phyloP scores from a whole-genome alignment of 345 rosid species.

The Pelargonium nanum region DNA sequence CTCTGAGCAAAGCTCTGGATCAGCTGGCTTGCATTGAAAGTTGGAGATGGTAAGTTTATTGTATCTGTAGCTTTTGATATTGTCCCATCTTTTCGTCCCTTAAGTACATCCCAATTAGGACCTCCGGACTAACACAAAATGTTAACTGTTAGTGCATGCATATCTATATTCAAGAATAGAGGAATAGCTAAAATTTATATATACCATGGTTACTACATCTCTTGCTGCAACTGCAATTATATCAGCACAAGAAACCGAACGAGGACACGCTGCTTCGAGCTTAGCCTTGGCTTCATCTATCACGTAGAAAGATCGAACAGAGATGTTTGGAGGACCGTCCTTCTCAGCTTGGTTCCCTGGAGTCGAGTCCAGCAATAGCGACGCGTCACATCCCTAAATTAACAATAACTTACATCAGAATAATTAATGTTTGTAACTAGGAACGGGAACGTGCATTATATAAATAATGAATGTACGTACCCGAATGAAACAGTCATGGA shows the following conservation, averaged over 20 bases:
- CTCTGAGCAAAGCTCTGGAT: conserved; percentile 56
- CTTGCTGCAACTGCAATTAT: conserved; percentile 62
- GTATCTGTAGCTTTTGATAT: conserved; percentile 57
- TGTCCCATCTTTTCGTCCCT: conserved; percentile 81
- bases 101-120: conserved; percentile 51
- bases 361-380: conserved; percentile 55
- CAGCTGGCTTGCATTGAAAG: conserved; percentile 51
- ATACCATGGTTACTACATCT: conserved; percentile 63
- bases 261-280: conserved; percentile 65
- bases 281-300: conserved; percentile 59
- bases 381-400: conserved; percentile 83
- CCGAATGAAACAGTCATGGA: conserved; percentile 83
- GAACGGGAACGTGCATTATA: neutral
- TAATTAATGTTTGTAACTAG: neutral
- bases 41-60: conserved; percentile 57
- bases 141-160: too few relatives aligned
- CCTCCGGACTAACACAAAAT: conserved; percentile 56
- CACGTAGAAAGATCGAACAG: conserved; percentile 66
- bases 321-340: conserved; percentile 71
- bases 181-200: too few relatives aligned
- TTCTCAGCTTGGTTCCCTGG: conserved; percentile 68
- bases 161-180: neutral
- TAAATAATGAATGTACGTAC: conserved; percentile 21
- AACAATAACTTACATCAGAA: neutral
- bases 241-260: conserved; percentile 64